Evolutionary conservation across 1,284 basidiomycete species (phyloP), one percentile per base, ranked within the genome.

Genomic region (Sporisorium exsertum): DNA sequence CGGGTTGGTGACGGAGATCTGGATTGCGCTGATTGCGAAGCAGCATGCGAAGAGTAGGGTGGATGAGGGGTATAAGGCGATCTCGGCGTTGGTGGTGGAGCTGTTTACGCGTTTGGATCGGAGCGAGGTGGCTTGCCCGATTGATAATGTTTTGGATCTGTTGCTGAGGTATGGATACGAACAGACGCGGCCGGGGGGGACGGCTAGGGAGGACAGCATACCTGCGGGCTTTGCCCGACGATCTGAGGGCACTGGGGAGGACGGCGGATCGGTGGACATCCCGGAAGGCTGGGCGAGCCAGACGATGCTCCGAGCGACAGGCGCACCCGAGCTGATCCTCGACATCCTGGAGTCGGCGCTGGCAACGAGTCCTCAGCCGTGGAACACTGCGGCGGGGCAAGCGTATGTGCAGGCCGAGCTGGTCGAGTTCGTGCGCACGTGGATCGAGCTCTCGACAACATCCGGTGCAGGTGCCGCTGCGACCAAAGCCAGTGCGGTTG

Each of bases 321-420:
- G 93, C 9, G 91, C 92, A 5, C 91, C 90, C 78, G 88, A 89
- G 32, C 91, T 92, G 61, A 89, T 94, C 65, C 95, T 94, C 90
- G 92, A 94, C 77, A 90, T 92, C 27, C 88, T 94, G 72, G 91
- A 94, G 79, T 91, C 92, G 81, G 92, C 95, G 88, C 93, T 95
- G 72, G 92, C 93, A 20, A 68, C 74, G 8, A 67, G 77, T 46
- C 73, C 75, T 12, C 72, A 80, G 35, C 84, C 84, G 22, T 85
- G 78, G 79, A 79, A 84, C 57, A 82, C 72, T 16, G 60, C 54
- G 2, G 50, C 53, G 0, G 81, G 77, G 15, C 69, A 79, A 15
- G 61, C 72, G 22, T 83, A 72, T 60, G 66, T 84, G 3, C 74
- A 83, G n/a, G 64, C 80, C 10, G 80, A 83, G 40, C 37, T 80